Conservation (phyloP, 2,329 filamentous ascomycete genomes). For the Cercospora sp. region DNA sequence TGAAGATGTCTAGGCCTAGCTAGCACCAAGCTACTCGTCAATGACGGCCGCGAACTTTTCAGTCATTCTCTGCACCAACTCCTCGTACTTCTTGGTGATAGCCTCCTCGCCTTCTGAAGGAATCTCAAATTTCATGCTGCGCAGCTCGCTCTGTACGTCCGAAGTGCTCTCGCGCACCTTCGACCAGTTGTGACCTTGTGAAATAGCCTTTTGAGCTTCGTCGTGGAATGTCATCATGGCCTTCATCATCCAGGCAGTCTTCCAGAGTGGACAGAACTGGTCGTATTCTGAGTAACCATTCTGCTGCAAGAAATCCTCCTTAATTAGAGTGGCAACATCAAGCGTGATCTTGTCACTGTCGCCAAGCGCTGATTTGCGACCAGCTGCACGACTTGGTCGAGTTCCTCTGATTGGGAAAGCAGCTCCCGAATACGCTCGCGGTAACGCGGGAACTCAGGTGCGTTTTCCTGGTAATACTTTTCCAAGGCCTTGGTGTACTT, state of each 20-base stretch:
- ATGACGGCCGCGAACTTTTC: conserved; percentile 96
- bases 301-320: conserved; percentile 98
- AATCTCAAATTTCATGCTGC: conserved; percentile 96
- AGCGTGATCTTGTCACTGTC: conserved; percentile 98
- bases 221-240: conserved; percentile 98
- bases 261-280: conserved; percentile 99
- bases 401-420: conserved; percentile 89
- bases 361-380: conserved; percentile 94
- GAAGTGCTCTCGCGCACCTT: conserved; percentile 89
- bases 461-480: conserved; percentile 91
- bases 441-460: conserved; percentile 89
- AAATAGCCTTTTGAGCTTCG: conserved; percentile 91
- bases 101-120: conserved; percentile 80
- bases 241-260: conserved; percentile 99
- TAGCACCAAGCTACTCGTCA: conserved; percentile 70
- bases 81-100: conserved; percentile 91
- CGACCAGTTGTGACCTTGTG: conserved; percentile 85
- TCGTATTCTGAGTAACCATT: conserved; percentile 99
- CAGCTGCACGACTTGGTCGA: conserved; percentile 97
- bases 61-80: conserved; percentile 84
- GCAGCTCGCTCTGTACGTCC: conserved; percentile 80
- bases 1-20: neutral
- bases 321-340: conserved; percentile 85
- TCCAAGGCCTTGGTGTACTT: conserved; percentile 91
- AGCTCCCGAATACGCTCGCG: conserved; percentile 93